Evolutionary conservation across 2,329 filamentous ascomycete genomes (phyloP).

Genomic region (Penicillium concentricum): DNA sequence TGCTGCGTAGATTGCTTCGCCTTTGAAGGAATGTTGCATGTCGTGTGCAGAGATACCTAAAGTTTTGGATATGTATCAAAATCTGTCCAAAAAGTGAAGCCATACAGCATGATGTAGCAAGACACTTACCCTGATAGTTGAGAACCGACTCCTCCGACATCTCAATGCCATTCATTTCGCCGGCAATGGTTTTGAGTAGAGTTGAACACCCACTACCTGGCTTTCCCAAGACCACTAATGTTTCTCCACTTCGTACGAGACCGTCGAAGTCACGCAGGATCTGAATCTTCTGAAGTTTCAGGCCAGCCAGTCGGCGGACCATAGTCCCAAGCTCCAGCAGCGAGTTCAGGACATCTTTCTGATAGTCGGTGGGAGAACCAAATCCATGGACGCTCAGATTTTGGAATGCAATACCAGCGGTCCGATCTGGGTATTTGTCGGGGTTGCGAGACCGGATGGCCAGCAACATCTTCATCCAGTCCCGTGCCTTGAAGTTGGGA

Average conservation of each 20-base stretch:
- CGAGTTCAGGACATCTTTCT: constrained; percentile 62
- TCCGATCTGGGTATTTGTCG: constrained; percentile 12
- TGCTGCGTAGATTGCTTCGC: constrained; percentile 78
- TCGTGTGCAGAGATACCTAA: constrained; percentile 67
- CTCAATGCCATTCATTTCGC: constrained; percentile 73
- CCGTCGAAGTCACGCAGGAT: constrained; percentile 1
- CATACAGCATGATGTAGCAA: not conserved
- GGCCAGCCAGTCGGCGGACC: not conserved
- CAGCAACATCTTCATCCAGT: constrained; percentile 24
- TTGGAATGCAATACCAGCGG: constrained; percentile 63
- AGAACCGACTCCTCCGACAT: constrained; percentile 67
- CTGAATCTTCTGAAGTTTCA: not conserved
- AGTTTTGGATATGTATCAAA: constrained; percentile 55
- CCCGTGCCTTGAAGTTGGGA: constrained; percentile 19
- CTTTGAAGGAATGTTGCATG: constrained; percentile 54
- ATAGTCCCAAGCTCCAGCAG: constrained; percentile 37
- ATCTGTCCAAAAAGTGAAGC: not conserved
- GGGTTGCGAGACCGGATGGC: constrained; percentile 21
- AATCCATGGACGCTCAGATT: constrained; percentile 65
- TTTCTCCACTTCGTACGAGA: not conserved
- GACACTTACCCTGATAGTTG: constrained; percentile 63
- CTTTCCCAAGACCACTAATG: not conserved
- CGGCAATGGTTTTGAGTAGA: constrained; percentile 74
- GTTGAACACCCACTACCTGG: constrained; percentile 60
- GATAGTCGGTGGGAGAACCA: constrained; percentile 64